Percentiles rank a stretch among this genome's conserved stretches.
phyloP scores from a whole-genome alignment of 73 alveolate species.

The Paramecium primaurelia region DNA sequence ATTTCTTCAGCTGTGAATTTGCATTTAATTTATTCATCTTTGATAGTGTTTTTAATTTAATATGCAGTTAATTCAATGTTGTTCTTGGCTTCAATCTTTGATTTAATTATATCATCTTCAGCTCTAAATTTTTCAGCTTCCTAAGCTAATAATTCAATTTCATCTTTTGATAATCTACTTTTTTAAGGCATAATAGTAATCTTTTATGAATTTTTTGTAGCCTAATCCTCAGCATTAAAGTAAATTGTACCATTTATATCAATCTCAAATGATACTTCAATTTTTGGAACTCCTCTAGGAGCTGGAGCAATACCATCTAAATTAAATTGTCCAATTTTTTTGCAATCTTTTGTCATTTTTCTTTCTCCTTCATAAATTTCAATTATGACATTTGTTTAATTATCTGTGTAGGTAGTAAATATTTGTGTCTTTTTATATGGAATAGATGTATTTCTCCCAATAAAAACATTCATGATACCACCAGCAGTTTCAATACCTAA shows the following conservation, averaged over 20 bases:
- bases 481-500: constrained; percentile 99
- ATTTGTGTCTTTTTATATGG: constrained; percentile 86
- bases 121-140: constrained; percentile 86
- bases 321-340: constrained; percentile 93
- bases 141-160: constrained; percentile 79
- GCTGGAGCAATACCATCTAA: constrained; percentile 94
- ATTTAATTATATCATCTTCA: constrained; percentile 76
- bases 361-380: constrained; percentile 99
- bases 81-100: constrained; percentile 81
- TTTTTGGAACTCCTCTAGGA: constrained; percentile 94
- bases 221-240: constrained; percentile 96
- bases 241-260: constrained; percentile 95
- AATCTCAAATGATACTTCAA: constrained; percentile 92
- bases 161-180: constrained; percentile 87
- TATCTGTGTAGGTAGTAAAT: constrained; percentile 97
- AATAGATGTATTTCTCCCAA: constrained; percentile 94
- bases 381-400: constrained; percentile 94
- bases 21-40: constrained; percentile 85
- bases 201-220: constrained; percentile 87
- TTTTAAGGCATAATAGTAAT: constrained; percentile 95
- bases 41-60: constrained; percentile 75
- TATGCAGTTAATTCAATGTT: constrained; percentile 70
- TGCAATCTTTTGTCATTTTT: constrained; percentile 93
- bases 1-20: constrained; percentile 68
- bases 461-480: constrained; percentile 97